Conservation (phyloP, 1,284 basidiomycete genomes). For the Melampsora larici-populina region DNA sequence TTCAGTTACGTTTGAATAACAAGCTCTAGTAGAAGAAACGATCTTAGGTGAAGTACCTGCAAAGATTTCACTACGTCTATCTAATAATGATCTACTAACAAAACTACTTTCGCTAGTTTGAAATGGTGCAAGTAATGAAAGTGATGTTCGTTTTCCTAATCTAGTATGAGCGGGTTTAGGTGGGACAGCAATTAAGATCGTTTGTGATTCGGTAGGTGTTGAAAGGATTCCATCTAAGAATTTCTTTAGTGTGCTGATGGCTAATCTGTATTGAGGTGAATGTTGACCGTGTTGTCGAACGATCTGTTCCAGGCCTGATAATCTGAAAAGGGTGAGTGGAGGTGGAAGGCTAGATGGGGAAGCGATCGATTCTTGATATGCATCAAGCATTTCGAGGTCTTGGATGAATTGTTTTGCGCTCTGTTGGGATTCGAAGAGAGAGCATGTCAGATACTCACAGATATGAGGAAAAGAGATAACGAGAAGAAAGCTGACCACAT, state of each 20-base stretch:
- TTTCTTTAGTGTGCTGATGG: not conserved
- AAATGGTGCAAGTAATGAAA: constrained; percentile 22
- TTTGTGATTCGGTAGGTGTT: not conserved
- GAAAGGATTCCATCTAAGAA: not conserved
- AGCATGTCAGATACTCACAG: not conserved
- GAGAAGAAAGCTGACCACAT: constrained; percentile 5
- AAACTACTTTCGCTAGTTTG: constrained; percentile 21
- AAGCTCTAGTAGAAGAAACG: constrained; percentile 7
- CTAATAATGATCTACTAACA: constrained; percentile 4
- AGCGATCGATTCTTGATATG: not conserved
- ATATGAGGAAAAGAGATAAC: not conserved
- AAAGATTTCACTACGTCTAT: constrained; percentile 17
- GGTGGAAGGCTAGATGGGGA: not conserved
- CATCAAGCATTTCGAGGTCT: constrained; percentile 7
- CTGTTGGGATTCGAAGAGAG: not conserved
- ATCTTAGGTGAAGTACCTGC: constrained; percentile 5
- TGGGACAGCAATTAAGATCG: constrained; percentile 8
- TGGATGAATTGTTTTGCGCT: constrained; percentile 6
- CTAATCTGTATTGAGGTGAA: constrained; percentile 8
- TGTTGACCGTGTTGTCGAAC: constrained; percentile 9
- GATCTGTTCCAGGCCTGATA: not conserved
- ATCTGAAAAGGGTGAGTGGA: not conserved
- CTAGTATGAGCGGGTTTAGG: constrained; percentile 4
- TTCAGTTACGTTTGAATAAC: not conserved
- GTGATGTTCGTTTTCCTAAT: constrained; percentile 4